Evolutionary conservation across 2,329 filamentous ascomycete genomes (phyloP).

Genomic region (Calonectria naviculata): DNA sequence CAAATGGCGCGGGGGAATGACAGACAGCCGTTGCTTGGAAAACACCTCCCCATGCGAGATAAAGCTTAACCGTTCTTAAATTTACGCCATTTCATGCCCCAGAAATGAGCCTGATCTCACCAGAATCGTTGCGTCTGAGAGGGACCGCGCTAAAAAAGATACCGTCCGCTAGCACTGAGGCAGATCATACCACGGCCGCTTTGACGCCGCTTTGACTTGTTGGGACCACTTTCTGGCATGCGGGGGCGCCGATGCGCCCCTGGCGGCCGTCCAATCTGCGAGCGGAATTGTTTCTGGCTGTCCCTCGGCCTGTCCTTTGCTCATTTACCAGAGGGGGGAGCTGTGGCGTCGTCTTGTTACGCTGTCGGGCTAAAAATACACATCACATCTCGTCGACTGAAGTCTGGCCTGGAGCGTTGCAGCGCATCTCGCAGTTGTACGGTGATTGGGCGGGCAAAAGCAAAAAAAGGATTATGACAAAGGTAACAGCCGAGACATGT

Average conservation of each 20-base stretch:
- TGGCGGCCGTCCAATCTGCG: slow-evolving; percentile 1
- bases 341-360: neutral
- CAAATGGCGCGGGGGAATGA: no score
- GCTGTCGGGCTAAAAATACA: neutral
- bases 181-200: neutral
- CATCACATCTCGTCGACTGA: neutral
- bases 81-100: neutral
- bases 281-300: neutral
- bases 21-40: no score
- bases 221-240: neutral
- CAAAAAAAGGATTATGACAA: neutral
- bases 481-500: neutral
- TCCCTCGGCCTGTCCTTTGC: neutral
- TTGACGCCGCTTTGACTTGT: neutral
- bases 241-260: slow-evolving; percentile 1
- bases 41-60: neutral
- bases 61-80: neutral
- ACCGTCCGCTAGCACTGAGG: neutral
- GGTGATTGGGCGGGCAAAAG: neutral
- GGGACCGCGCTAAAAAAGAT: neutral
- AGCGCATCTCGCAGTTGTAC: neutral
- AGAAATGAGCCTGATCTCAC: neutral
- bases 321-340: neutral
- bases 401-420: neutral
- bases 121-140: neutral